phyloP scores from a whole-genome alignment of 1,139 yeast species.

The Blastobotrys aristatus region DNA sequence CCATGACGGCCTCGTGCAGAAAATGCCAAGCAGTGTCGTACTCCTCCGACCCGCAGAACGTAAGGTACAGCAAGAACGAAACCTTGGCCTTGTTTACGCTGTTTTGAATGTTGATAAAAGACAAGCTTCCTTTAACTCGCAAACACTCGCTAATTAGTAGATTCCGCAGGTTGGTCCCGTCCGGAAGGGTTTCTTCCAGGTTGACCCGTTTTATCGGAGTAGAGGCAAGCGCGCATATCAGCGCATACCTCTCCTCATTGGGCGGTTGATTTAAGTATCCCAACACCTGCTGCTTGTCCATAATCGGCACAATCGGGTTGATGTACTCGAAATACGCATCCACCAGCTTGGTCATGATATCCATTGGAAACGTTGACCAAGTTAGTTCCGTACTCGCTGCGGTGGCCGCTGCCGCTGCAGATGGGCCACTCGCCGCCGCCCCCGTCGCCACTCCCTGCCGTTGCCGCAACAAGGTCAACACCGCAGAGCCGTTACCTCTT shows the following conservation, averaged over 20 bases:
- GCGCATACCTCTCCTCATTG: slow-evolving; percentile 15
- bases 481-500: slow-evolving; percentile 14
- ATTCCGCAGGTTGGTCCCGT: slow-evolving; percentile 9
- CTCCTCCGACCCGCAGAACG: slow-evolving; percentile 16
- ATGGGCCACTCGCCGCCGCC: not conserved
- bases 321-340: slow-evolving; percentile 18
- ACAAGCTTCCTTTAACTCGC: slow-evolving; percentile 14
- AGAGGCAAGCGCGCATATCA: slow-evolving; percentile 15
- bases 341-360: slow-evolving; percentile 8
- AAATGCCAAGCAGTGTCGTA: slow-evolving; percentile 17
- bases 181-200: not conserved
- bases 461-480: slow-evolving; percentile 12
- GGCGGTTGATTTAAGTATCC: slow-evolving; percentile 13
- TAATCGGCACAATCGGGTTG: slow-evolving; percentile 19
- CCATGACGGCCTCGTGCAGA: slow-evolving; percentile 17
- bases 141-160: slow-evolving; percentile 14
- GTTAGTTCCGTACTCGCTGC: not conserved
- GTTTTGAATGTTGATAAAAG: slow-evolving; percentile 10
- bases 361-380: slow-evolving; percentile 12
- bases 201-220: slow-evolving; percentile 15
- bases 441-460: slow-evolving; percentile 8
- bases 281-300: slow-evolving; percentile 10
- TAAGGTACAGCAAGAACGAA: slow-evolving; percentile 16
- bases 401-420: not conserved
- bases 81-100: slow-evolving; percentile 8